These are phyloP conservation scores for Sporothrix sp. DNA, from an alignment of 2,329 filamentous ascomycete species.

Conservation along the genomic window DNA sequence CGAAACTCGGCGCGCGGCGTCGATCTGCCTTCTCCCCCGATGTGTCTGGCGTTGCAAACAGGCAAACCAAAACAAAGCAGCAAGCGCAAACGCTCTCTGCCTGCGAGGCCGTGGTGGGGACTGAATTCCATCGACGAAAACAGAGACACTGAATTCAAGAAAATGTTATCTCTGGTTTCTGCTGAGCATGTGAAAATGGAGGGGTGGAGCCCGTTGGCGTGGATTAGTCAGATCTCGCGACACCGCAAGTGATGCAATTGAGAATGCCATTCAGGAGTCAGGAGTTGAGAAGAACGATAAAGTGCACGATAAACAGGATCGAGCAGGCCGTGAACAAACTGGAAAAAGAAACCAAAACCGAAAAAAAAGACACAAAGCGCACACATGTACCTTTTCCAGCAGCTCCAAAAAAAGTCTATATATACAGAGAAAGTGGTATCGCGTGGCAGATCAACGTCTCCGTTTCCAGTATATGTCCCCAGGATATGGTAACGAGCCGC, in stretches of 20 bases:
- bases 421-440: slow-evolving; percentile 4
- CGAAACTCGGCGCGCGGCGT: too few relatives aligned
- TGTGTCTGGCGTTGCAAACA: too few relatives aligned
- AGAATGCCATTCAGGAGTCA: not conserved
- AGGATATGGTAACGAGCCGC: not conserved
- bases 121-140: slow-evolving; percentile 3
- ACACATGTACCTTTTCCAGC: not conserved
- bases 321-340: too few relatives aligned
- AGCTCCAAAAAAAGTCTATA: slow-evolving; percentile 2
- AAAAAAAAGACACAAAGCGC: not conserved
- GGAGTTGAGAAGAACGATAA: not conserved
- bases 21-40: too few relatives aligned
- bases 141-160: not conserved
- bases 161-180: slow-evolving; percentile 8
- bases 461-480: not conserved
- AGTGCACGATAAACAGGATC: too few relatives aligned
- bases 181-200: slow-evolving; percentile 9
- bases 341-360: not conserved
- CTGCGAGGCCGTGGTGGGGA: slow-evolving; percentile 1
- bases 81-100: not conserved
- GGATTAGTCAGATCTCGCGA: slow-evolving; percentile 1
- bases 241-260: too few relatives aligned
- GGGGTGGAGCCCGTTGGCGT: not conserved
- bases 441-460: not conserved
- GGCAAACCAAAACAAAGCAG: slow-evolving; percentile 6